Evolutionary conservation across 495 filamentous ascomycete species (phyloP), one percentile per base, ranked within the genome.

Genomic region (Evernia prunastri): DNA sequence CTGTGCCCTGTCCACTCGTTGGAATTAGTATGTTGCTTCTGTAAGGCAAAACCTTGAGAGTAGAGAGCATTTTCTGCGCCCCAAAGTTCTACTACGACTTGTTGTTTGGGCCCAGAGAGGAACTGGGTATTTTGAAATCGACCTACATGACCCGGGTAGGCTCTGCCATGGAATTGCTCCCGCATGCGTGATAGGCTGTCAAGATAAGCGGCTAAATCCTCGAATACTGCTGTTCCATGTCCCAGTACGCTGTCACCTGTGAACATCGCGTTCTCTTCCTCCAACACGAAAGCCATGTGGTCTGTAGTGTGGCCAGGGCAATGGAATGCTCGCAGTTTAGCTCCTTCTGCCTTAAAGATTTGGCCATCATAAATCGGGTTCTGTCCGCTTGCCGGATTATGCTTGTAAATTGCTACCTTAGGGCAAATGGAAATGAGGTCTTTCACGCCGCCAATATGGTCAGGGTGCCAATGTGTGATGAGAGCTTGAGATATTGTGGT

Each of bases 211-310:
- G 73, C 74, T 3, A 96, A 79, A 63, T 96, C 87, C 74, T 96
- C 91, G 71, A 96, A 97, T 17, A 96, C 92, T 36, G 89, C 86
- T 5, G 94, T 97, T 3, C 94, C 94, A 63, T 97, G 91, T 1
- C 94, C 94, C 6, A 98, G 82, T 37, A 98, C 90, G 68, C 94
- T 97, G 70, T 98, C 94, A 45, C 90, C 94, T 0, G 92, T 96
- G 74, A 98, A 96, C 72, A 97, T 81, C 12, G 90, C 90, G 71
- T 89, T 82, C 70, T 94, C 89, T 69, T 96, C 87, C 65, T 83
- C 76, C 15, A 90, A 69, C 27, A 87, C 63, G 62, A 94, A 82
- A 33, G 80, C 83, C 83, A 94, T 88, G 73, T 97, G 94, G 69
- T 98, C 94, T 3, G 73, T 75, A 0, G 94, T 88, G 72, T 98